Conservation (phyloP, 1,139 yeast genomes). For the Blastobotrys capitulatus region DNA sequence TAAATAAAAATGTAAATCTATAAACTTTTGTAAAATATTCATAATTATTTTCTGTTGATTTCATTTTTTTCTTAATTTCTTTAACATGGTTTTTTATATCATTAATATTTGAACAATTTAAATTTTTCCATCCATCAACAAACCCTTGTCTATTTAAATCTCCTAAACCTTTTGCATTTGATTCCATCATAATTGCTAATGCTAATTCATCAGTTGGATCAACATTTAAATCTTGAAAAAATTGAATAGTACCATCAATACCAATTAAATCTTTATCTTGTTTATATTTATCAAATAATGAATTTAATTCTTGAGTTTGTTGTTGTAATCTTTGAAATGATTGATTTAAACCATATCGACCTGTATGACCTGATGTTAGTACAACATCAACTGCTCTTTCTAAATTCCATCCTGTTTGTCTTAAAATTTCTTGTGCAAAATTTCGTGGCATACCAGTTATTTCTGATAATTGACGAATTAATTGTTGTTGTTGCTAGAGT, state of each 20-base stretch:
- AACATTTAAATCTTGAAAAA: conserved; percentile 58
- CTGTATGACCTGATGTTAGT: conserved; percentile 5
- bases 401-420: conserved; percentile 18
- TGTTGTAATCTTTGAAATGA: conserved; percentile 8
- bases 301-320: conserved; percentile 11
- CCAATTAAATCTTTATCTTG: conserved; percentile 40
- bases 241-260: conserved; percentile 69
- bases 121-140: conserved; percentile 47
- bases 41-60: conserved; percentile 26
- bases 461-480: conserved; percentile 13
- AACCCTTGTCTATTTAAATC: conserved; percentile 47
- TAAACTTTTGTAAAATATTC: conserved; percentile 54
- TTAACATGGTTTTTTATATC: conserved; percentile 48
- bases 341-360: conserved; percentile 8
- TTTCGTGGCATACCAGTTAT: conserved; percentile 15
- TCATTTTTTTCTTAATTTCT: conserved; percentile 36
- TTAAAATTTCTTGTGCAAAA: conserved; percentile 17
- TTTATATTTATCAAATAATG: conserved; percentile 21
- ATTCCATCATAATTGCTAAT: conserved; percentile 61
- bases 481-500: not conserved
- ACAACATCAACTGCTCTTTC: conserved; percentile 22
- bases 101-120: conserved; percentile 30
- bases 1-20: conserved; percentile 62
- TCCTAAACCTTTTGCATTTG: conserved; percentile 65
- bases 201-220: conserved; percentile 71